Percentiles rank a stretch among this genome's conserved stretches.
Conservation (phyloP, 2,329 filamentous ascomycete genomes). For the Ophiostoma novo-ulmi region DNA sequence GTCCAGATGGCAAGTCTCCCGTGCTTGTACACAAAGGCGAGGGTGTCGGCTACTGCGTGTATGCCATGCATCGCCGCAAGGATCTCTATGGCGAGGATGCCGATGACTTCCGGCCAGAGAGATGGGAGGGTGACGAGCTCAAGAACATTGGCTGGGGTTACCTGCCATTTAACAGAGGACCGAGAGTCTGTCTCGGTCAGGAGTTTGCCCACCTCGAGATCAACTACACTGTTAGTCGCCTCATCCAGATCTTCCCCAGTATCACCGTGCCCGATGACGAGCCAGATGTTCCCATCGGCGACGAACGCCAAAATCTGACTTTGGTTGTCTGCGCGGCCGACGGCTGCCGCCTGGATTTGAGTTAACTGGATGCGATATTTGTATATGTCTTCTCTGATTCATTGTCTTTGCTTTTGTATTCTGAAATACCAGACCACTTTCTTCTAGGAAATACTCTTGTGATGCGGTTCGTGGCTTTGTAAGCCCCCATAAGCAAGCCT, state of each 20-base stretch:
- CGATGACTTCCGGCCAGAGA: constrained; percentile 21
- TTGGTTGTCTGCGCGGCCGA: constrained; percentile 7
- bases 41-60: constrained; percentile 37
- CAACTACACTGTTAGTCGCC: constrained; percentile 10
- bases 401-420: background rate
- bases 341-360: background rate
- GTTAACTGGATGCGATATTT: background rate
- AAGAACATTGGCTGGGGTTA: constrained; percentile 20
- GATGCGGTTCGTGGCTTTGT: background rate
- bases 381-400: no score
- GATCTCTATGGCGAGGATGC: constrained; percentile 24
- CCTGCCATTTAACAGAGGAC: constrained; percentile 23
- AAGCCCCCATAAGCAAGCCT: background rate
- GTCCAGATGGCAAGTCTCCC: constrained; percentile 39
- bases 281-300: background rate
- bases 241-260: constrained; percentile 11
- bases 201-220: constrained; percentile 13
- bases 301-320: constrained; percentile 13
- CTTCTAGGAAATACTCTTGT: no score
- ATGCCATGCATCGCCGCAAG: constrained; percentile 32
- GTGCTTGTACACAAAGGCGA: constrained; percentile 43
- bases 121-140: constrained; percentile 18
- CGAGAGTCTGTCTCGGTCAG: constrained; percentile 20
- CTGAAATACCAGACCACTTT: no score
- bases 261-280: constrained; percentile 1